These are phyloP conservation scores for Aspergillus bombycis DNA, from an alignment of 2,329 filamentous ascomycete species.

Conservation along the genomic window DNA sequence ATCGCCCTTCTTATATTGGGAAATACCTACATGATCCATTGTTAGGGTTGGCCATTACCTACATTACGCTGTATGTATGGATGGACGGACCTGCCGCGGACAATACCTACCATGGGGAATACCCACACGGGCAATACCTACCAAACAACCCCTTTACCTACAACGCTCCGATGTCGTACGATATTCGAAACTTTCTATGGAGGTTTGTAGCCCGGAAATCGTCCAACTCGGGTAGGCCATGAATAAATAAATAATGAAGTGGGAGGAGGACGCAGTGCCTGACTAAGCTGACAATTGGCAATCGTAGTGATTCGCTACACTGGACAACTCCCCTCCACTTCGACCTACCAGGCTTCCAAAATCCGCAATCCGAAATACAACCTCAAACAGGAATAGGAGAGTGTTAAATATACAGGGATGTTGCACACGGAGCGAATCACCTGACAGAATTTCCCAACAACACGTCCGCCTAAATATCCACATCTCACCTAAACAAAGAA, in stretches of 20 bases:
- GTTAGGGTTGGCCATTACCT: background rate
- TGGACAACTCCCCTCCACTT: too few species aligned
- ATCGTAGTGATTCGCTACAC: too few species aligned
- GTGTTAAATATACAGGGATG: background rate
- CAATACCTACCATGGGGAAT: slow-evolving; percentile 10
- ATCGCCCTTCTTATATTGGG: background rate
- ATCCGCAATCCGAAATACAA: background rate
- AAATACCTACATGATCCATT: background rate
- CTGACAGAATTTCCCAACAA: background rate
- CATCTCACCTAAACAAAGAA: background rate
- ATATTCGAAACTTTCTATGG: background rate
- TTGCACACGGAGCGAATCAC: background rate
- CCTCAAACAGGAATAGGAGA: too few species aligned
- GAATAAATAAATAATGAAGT: too few species aligned
- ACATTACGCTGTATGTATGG: too few species aligned
- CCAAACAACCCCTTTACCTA: background rate
- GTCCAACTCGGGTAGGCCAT: too few species aligned
- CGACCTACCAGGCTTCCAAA: background rate
- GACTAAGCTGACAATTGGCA: too few species aligned
- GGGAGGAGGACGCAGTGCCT: too few species aligned
- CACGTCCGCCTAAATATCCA: background rate
- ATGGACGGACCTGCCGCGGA: background rate
- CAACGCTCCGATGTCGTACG: background rate
- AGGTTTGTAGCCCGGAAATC: too few species aligned
- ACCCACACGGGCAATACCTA: background rate